phyloP scores from a whole-genome alignment of 306 rosid genomes.

The Chamaecrista fasciculata region DNA sequence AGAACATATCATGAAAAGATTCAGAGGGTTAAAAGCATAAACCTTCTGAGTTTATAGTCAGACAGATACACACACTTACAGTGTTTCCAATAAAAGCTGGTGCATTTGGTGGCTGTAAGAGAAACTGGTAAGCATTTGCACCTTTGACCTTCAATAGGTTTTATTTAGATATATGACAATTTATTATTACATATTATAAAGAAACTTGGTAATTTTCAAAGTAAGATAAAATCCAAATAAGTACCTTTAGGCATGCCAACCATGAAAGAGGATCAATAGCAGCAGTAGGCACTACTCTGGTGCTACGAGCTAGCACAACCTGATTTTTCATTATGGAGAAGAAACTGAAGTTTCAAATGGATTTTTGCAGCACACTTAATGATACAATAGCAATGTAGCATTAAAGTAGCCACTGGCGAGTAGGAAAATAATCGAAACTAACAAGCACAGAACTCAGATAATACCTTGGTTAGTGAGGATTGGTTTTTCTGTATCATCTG shows the following conservation, averaged over 20 bases:
- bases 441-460: constrained; percentile 1
- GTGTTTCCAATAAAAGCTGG: constrained; percentile 91
- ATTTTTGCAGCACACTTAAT: constrained; percentile 10
- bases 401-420: background rate
- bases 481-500: constrained; percentile 58
- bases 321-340: constrained; percentile 37
- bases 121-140: constrained; percentile 75
- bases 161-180: constrained; percentile 8
- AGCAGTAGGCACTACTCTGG: constrained; percentile 67
- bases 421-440: constrained; percentile 4
- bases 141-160: constrained; percentile 67
- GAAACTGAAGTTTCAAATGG: constrained; percentile 26
- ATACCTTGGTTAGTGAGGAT: constrained; percentile 65
- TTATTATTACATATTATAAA: background rate
- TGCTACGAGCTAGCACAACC: constrained; percentile 96
- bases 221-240: constrained; percentile 20
- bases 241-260: constrained; percentile 81
- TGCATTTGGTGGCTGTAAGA: constrained; percentile 86
- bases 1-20: background rate
- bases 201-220: background rate
- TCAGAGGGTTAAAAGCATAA: background rate
- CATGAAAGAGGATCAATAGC: constrained; percentile 73
- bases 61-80: constrained; percentile 43
- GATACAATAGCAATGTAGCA: background rate
- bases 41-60: background rate